Conservation (phyloP, 148 eudicot genomes). For the Heliosperma pusillum region DNA sequence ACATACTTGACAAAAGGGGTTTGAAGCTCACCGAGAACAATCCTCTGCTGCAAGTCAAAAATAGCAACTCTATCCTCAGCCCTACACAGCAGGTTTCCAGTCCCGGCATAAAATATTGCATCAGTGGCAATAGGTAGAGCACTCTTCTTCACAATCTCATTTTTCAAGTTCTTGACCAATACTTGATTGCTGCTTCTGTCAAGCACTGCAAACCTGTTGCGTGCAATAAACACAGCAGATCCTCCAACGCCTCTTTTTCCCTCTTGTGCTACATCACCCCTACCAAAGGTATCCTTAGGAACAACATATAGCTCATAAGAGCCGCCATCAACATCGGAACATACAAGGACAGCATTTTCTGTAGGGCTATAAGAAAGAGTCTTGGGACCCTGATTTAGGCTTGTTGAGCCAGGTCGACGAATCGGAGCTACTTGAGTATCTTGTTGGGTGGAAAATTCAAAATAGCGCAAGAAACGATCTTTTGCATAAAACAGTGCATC, state of each 20-base stretch:
- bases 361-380: slow-evolving; percentile 85
- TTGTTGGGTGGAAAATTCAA: slow-evolving; percentile 67
- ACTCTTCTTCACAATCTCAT: slow-evolving; percentile 73
- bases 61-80: slow-evolving; percentile 78
- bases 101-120: slow-evolving; percentile 82
- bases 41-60: slow-evolving; percentile 81
- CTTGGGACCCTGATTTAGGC: slow-evolving; percentile 75
- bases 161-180: slow-evolving; percentile 67
- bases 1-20: slow-evolving; percentile 75
- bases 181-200: slow-evolving; percentile 71
- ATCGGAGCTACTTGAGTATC: slow-evolving; percentile 77
- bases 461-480: slow-evolving; percentile 76
- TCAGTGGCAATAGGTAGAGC: slow-evolving; percentile 64
- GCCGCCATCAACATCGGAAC: slow-evolving; percentile 81
- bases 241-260: slow-evolving; percentile 74
- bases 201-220: slow-evolving; percentile 86
- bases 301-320: slow-evolving; percentile 73
- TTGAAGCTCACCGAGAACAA: slow-evolving; percentile 72
- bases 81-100: slow-evolving; percentile 73
- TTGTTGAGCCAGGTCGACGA: slow-evolving; percentile 71
- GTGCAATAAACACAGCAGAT: slow-evolving; percentile 77
- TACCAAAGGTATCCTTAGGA: slow-evolving; percentile 61
- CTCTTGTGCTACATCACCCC: slow-evolving; percentile 65
- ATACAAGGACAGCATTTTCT: slow-evolving; percentile 69
- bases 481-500: slow-evolving; percentile 75